Evolutionary conservation across 1,284 basidiomycete species (phyloP), one percentile per base, ranked within the genome.

Genomic region (Tilletia caries): DNA sequence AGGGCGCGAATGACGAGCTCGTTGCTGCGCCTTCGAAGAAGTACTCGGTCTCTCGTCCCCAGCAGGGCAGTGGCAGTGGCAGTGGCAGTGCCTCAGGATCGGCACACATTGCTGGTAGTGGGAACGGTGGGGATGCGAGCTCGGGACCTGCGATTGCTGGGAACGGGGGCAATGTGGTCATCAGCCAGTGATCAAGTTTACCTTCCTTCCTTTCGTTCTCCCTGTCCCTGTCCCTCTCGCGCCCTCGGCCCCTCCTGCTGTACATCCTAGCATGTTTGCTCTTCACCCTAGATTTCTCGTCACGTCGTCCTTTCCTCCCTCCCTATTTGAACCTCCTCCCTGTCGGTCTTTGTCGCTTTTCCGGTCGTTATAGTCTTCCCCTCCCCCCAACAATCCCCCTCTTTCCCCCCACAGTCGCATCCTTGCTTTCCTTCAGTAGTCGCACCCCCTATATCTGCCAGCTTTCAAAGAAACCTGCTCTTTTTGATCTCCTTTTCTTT

Each of bases 121-220:
- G 66, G 18, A 67, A 67, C 66, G 66, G 66, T 20, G 66, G 66
- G 46, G 25, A 32, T n/a, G 66, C 66, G 5, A 50, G 46, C 66
- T 67, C 66, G 8, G 66, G 66, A 13, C 20, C 34, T 8, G 66
- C 66, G 4, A 50, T 33, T n/a, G 66, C 43, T 27, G 66, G 66
- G n/a, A 32, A 46, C 33, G 66, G 66, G 27, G 66, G 66, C 50
- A 46, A 52, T 46, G 66, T 46, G 13, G 34, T 32, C 25, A 46
- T 67, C 43, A 67, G 25, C 44, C 27, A 67, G 32, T 32, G 46
- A 32, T 37, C 6, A 5, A 10, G 44, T 37, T 32, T 13, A 20
- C 62, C n/a, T 20, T 34, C n/a, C 27, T 64, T 20, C 25, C 52
- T 25, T 13, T 54, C 29, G 52, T 29, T 29, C 52, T 54, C 2